Evolutionary conservation across 495 filamentous ascomycete genomes (phyloP), one percentile per base, ranked within the genome.

Genomic region (Sordaria brevicollis): DNA sequence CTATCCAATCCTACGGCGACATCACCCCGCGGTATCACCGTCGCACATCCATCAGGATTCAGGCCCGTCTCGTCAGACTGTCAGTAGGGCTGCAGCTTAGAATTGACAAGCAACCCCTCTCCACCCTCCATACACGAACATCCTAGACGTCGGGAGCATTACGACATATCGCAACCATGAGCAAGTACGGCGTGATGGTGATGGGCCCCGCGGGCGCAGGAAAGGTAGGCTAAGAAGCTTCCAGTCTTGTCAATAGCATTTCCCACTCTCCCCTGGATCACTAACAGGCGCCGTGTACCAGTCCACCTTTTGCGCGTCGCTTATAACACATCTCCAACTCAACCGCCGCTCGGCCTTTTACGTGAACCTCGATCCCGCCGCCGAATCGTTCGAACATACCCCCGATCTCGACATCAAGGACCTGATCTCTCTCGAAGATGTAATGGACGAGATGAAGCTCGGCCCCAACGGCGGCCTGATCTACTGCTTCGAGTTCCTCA

Each of bases 351-450:
- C 93, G 68, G 83, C 84, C 79, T 96, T 93, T 86, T 99, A 99
- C 83, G 90, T 99, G 71, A 99, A 99, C 82, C 91, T 99, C 72
- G 95, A 99, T 80, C 95, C 95, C 11, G 95, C 95, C 69, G 95
- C 95, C 73, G 94, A 97, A 79, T 87, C 89, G 49, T 98, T 99
- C 79, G 86, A 88, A 74, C 96, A 97, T 79, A 84, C 92, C 72
- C 95, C 95, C 1, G 95, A 98, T 76, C 87, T 98, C 72, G 95
- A 99, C 78, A 99, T 99, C 83, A 94, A 93, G 77, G 94, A 98
- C 68, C 87, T 97, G 33, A 97, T 99, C 79, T 93, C 91, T 2
- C 88, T 99, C 65, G 91, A 96, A 76, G 95, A 99, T 88, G 95
- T 96, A 33, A 99, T 99, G 95, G 95, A 97, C 69, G 95, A 98